These are phyloP conservation scores for Alternaria tenuissima DNA, from an alignment of 2,329 filamentous ascomycete species.

Conservation along the genomic window DNA sequence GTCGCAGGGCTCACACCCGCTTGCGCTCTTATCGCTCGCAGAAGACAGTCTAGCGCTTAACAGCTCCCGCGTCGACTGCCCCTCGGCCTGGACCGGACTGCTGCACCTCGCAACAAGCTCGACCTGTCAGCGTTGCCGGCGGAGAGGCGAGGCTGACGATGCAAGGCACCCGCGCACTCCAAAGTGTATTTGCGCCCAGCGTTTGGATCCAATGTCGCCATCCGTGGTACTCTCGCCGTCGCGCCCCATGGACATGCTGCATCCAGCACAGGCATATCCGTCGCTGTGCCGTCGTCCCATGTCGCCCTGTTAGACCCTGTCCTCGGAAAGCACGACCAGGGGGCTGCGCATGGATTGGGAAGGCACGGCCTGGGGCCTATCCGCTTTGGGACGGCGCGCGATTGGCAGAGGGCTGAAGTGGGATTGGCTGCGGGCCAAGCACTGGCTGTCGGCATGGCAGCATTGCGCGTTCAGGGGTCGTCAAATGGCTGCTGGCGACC, in stretches of 20 bases:
- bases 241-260: not conserved
- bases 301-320: conserved; percentile 17
- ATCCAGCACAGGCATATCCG: conserved; percentile 9
- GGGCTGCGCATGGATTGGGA: conserved; percentile 27
- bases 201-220: not conserved
- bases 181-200: not conserved
- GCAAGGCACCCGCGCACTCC: conserved; percentile 20
- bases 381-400: conserved; percentile 22
- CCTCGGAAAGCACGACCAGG: conserved; percentile 20
- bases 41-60: conserved; percentile 26
- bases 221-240: not conserved
- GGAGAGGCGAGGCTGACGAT: conserved; percentile 5
- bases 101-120: conserved; percentile 4
- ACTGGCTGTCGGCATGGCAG: conserved; percentile 4
- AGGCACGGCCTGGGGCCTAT: conserved; percentile 22
- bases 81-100: conserved; percentile 19
- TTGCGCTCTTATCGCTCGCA: conserved; percentile 35
- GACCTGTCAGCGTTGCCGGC: not conserved
- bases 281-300: conserved; percentile 10
- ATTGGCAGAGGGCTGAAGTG: conserved; percentile 4
- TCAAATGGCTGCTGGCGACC: conserved; percentile 6
- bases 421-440: not conserved
- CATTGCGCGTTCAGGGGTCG: conserved; percentile 24
- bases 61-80: conserved; percentile 21
- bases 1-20: conserved; percentile 27